Evolutionary conservation across 495 filamentous ascomycete species (phyloP).

Genomic region (Talaromyces trachyspermus): DNA sequence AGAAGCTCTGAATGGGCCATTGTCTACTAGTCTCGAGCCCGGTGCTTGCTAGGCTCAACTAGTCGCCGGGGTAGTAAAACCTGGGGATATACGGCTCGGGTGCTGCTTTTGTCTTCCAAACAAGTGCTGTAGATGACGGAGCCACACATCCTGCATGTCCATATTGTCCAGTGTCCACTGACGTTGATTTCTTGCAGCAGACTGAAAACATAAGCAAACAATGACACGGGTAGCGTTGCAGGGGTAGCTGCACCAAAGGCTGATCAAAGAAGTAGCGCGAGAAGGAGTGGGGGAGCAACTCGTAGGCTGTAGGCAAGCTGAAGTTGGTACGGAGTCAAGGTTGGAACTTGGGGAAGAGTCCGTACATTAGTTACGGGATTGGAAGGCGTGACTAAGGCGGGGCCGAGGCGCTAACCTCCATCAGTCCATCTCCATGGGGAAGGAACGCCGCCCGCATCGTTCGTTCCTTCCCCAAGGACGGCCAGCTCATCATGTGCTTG

Average conservation of each 20-base stretch:
- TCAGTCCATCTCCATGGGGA: not conserved
- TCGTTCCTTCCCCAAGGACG: too few relatives aligned
- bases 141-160: too few relatives aligned
- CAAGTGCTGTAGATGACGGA: too few relatives aligned
- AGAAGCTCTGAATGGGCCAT: not conserved
- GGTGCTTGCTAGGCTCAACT: slow-evolving; percentile 1
- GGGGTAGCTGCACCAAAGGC: slow-evolving; percentile 1
- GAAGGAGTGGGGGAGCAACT: not conserved
- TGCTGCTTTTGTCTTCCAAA: too few relatives aligned
- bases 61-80: not conserved
- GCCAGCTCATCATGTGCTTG: too few relatives aligned
- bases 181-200: not conserved
- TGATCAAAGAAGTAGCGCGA: not conserved
- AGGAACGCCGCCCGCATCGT: not conserved
- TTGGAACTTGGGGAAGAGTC: too few relatives aligned
- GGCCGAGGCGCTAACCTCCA: too few relatives aligned
- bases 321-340: not conserved
- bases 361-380: too few relatives aligned
- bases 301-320: too few relatives aligned
- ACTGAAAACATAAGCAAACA: too few relatives aligned
- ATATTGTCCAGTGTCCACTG: too few relatives aligned
- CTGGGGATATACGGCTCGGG: not conserved
- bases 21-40: not conserved
- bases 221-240: not conserved
- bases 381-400: too few relatives aligned